A percentile compares a stretch with the other conserved stretches of the same genome.
These are phyloP conservation scores for Leccinum subatratum DNA, from an alignment of 1,284 basidiomycete genomes.

Conservation along the genomic window DNA sequence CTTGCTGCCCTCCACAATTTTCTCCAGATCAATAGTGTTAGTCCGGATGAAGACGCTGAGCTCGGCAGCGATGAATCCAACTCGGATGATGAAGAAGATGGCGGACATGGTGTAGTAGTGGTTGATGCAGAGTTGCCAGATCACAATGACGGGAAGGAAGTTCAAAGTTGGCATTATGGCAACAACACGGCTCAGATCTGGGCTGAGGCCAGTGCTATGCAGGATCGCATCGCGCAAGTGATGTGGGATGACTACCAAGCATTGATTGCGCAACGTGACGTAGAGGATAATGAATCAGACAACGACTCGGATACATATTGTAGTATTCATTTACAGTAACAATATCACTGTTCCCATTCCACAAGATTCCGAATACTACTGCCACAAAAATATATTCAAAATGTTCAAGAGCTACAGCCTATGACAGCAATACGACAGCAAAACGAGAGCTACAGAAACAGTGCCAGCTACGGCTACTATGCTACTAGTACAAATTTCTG, in stretches of 20 bases:
- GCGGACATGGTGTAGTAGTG: background rate
- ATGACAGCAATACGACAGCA: no score
- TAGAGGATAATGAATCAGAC: background rate
- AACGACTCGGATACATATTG: background rate
- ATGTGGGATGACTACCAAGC: background rate
- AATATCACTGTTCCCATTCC: background rate
- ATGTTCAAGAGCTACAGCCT: no score
- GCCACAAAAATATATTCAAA: no score
- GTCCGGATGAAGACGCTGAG: background rate
- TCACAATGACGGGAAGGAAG: background rate
- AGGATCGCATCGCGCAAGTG: background rate
- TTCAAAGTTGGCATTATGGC: no score
- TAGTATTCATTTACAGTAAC: background rate
- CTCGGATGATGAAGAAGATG: background rate
- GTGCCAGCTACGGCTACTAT: background rate
- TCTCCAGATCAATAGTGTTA: conserved; percentile 18
- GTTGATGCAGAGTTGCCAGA: background rate
- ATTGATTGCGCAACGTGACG: background rate
- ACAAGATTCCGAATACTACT: no score
- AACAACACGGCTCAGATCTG: background rate
- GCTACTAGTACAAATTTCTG: background rate
- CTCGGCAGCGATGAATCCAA: background rate
- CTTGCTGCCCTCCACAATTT: conserved; percentile 38
- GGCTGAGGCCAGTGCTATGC: background rate
- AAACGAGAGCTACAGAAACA: no score